Conservation (phyloP, 305 asterid species). For the Ilex paraguariensis region DNA sequence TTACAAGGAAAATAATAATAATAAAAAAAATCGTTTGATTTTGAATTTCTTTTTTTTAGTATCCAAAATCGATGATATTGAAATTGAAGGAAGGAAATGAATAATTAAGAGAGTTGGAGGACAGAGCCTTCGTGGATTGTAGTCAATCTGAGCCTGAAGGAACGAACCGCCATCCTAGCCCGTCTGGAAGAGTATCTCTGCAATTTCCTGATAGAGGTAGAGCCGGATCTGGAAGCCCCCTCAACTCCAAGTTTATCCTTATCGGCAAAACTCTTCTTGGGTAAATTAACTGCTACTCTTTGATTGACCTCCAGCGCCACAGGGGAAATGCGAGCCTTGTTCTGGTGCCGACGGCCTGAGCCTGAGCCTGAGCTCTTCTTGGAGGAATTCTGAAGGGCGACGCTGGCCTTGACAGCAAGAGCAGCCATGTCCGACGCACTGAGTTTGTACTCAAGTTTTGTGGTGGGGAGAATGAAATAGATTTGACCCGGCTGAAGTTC, state of each 20-base stretch:
- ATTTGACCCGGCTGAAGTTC: slow-evolving; percentile 40
- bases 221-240: slow-evolving; percentile 36
- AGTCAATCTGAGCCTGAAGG: slow-evolving; percentile 40
- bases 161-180: slow-evolving; percentile 61
- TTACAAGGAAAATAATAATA: too few species aligned
- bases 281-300: too few species aligned
- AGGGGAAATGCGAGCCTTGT: slow-evolving; percentile 50
- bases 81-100: too few species aligned
- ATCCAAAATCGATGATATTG: too few species aligned
- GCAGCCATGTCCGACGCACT: slow-evolving; percentile 62
- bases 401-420: slow-evolving; percentile 55
- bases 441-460: slow-evolving; percentile 40
- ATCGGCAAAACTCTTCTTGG: background rate
- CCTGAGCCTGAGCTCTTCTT: background rate
- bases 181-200: slow-evolving; percentile 46
- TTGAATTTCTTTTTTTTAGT: too few species aligned
- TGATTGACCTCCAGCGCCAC: background rate
- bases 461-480: slow-evolving; percentile 42
- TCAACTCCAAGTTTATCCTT: slow-evolving; percentile 13
- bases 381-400: slow-evolving; percentile 34
- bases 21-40: too few species aligned
- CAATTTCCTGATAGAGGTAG: slow-evolving; percentile 32
- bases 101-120: slow-evolving; percentile 4
- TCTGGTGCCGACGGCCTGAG: background rate
- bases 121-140: slow-evolving; percentile 67